phyloP scores from a whole-genome alignment of 768 basidiomycete species.

The Naganishia friedmannii region DNA sequence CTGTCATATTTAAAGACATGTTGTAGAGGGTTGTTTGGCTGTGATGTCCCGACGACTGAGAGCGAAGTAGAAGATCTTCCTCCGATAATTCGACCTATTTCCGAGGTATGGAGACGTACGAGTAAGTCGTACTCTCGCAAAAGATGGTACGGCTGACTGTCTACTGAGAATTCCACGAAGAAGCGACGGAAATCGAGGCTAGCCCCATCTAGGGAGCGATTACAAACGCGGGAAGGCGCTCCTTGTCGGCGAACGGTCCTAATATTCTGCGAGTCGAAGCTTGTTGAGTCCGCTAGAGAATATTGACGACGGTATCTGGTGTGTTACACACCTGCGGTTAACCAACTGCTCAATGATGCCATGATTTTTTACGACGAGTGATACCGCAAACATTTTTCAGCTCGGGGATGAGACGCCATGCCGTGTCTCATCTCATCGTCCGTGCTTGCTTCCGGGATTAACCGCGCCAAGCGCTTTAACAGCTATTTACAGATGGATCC shows the following conservation, averaged over 20 bases:
- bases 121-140: neutral
- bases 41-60: neutral
- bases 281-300: neutral
- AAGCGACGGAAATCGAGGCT: neutral
- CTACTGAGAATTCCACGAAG: neutral
- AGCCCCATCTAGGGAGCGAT: neutral
- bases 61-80: neutral
- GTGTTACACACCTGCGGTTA: no score
- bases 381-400: neutral
- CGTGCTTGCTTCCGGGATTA: neutral
- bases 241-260: neutral
- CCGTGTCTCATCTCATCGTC: neutral
- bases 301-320: no score
- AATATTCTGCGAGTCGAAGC: neutral
- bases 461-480: neutral
- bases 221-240: neutral
- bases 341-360: no score
- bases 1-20: constrained; percentile 8
- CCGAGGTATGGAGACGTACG: neutral
- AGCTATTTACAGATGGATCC: neutral
- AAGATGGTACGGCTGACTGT: neutral
- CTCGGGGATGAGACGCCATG: neutral
- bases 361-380: no score
- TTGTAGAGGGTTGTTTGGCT: neutral
- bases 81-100: neutral